Evolutionary conservation across 2,329 filamentous ascomycete species (phyloP), one percentile per base, ranked within the genome.

Genomic region (Exophiala mesophila): DNA sequence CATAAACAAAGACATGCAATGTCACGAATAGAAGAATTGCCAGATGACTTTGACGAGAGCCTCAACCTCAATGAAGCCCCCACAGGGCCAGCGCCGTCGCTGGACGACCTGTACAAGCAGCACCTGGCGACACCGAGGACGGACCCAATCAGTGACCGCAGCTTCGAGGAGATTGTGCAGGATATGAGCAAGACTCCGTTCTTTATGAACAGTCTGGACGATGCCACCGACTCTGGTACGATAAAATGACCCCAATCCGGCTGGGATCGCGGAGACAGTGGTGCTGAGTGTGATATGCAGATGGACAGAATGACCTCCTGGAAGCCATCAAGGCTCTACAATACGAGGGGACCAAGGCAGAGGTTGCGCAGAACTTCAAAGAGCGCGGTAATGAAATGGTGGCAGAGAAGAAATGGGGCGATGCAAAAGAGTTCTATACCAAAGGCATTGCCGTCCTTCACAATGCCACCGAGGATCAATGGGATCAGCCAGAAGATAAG

Each of bases 361-460:
- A 97, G 63, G 83, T 94, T 49, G 85, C 82, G 15, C 68, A 76
- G 32, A 87, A 87, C 52, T 96, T 96, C 70, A 88, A 92, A 57
- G 83, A 90, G 61, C 85, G 88, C 54, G 92, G 92, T 23, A 98
- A 98, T 62, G 90, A 97, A 57, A 82, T 78, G 58, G 94, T 94
- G 60, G 74, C 76, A 55, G 73, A 73, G 41, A 82, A 80, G 63
- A 73, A 78, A 35, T 95, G 84, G 80, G 71, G 65, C 18, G 88
- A 97, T 63, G 92, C 89, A 3, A 83, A 84, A 60, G 88, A 95
- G 63, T 96, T 89, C 63, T 98, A 98, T 63, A 78, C 76, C 20
- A 92, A 94, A 68, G 89, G 83, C n/a, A 73, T 96, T 39, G 70
- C 78, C 8, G 77, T 94, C 5, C 66, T 96, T 77, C 18, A 66